Base-by-base conservation (phyloP, 306 rosid species). In the Notholithocarpus densiflorus region DNA sequence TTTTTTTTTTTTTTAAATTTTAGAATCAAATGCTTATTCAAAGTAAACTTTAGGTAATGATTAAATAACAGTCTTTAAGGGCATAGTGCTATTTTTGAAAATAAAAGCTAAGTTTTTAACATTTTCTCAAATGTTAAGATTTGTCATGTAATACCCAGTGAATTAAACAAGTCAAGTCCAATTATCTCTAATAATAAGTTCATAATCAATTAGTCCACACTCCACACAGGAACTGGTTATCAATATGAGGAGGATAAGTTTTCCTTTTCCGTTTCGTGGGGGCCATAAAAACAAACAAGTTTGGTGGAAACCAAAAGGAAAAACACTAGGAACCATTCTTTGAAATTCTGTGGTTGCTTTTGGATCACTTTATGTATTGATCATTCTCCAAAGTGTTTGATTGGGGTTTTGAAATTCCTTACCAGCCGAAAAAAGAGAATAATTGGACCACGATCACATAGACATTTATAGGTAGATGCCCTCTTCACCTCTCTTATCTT, bases 271-370 rank as follows among this genome's bases (percentile, higher is more conserved):
- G 1, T 11, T 4, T 23, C 1, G 15, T 13, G 79, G 80, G 73
- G 80, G 73, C 48, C 75, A 48, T n/a, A 29, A 29, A 71, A 71
- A 18, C 75, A 72, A 62, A 37, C 54, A 59, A 17, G 40, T 18
- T 62, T 53, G 64, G 79, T 72, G 82, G 72, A 59, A 43, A 4
- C 75, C 53, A 55, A 84, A 81, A 74, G 75, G 19, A 43, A 77
- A 72, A 77, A 68, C 34, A 77, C 52, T 43, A 23, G 10, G 40
- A 34, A 65, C 65, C 43, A 21, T 60, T 72, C 75, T 57, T 75
- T 66, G 71, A 65, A 77, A 75, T 59, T 56, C n/a, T 71, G 43
- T 24, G 87, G 82, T 60, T 79, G 86, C 89, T 83, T 91, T 82
- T 80, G 19, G 51, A 43, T 77, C 61, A 80, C 88, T 86, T 87